These are phyloP conservation scores for Fusarium verticillioides DNA, from an alignment of 2,329 filamentous ascomycete genomes.

Conservation along the genomic window DNA sequence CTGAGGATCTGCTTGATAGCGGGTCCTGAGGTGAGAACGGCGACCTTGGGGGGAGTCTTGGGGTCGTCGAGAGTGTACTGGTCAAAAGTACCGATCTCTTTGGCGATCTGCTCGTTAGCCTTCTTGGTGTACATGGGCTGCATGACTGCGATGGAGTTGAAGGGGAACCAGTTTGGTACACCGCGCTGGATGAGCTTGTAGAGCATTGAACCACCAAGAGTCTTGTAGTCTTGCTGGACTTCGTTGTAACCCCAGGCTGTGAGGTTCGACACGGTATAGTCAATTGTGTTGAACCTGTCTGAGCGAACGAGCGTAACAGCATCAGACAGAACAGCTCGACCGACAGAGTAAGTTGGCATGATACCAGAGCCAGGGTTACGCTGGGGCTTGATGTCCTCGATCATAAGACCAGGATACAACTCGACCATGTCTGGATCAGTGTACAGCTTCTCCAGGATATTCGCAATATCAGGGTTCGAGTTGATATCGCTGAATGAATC, in stretches of 20 bases:
- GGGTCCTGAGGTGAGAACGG: conserved; percentile 42
- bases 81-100: conserved; percentile 51
- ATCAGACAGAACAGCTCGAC: conserved; percentile 67
- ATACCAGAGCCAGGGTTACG: conserved; percentile 58
- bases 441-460: conserved; percentile 68
- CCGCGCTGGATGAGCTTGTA: conserved; percentile 60
- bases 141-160: conserved; percentile 57
- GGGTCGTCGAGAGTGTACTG: conserved; percentile 50
- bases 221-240: conserved; percentile 46
- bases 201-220: conserved; percentile 55
- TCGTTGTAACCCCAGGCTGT: conserved; percentile 58
- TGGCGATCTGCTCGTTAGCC: conserved; percentile 53
- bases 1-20: conserved; percentile 49
- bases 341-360: conserved; percentile 60
- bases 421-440: conserved; percentile 74
- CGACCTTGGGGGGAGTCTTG: conserved; percentile 47
- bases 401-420: conserved; percentile 74
- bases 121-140: conserved; percentile 59
- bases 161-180: conserved; percentile 57
- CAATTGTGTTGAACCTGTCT: conserved; percentile 68
- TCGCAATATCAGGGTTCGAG: conserved; percentile 64
- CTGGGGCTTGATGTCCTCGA: conserved; percentile 66
- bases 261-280: conserved; percentile 55
- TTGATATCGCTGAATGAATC: conserved; percentile 69
- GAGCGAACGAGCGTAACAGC: conserved; percentile 68